Conservation (phyloP, 345 rosid species). For the Populus nigra region DNA sequence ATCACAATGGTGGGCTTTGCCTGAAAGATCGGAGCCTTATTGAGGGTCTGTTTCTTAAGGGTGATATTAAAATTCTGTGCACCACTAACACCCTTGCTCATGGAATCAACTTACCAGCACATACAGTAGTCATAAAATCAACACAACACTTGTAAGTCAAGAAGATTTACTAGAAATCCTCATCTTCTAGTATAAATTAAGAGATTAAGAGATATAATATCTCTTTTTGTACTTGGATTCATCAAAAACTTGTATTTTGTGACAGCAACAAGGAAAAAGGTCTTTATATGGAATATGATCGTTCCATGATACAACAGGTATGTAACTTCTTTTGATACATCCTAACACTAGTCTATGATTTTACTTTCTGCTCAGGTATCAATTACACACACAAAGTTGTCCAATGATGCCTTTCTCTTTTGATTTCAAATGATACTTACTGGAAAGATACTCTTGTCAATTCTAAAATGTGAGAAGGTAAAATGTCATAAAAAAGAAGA, state of each 20-base stretch:
- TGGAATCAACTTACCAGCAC: conserved; percentile 97
- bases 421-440: neutral
- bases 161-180: conserved; percentile 3
- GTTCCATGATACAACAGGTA: conserved; percentile 87
- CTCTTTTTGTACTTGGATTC: conserved; percentile 11
- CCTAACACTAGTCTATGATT: neutral
- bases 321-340: conserved; percentile 2
- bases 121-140: conserved; percentile 90
- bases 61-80: conserved; percentile 86
- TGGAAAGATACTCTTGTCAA: neutral
- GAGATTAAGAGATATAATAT: conserved; percentile 4
- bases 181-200: neutral
- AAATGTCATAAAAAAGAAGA: neutral
- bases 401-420: neutral
- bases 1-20: conserved; percentile 95
- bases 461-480: neutral
- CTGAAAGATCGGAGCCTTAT: conserved; percentile 88
- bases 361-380: neutral
- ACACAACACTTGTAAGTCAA: conserved; percentile 79
- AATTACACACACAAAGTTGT: neutral
- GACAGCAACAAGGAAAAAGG: conserved; percentile 93
- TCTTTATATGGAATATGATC: conserved; percentile 85
- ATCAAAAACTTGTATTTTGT: conserved; percentile 19
- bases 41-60: conserved; percentile 89
- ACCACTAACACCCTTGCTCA: conserved; percentile 98